Conservation (phyloP, 2,329 filamentous ascomycete genomes). For the Aspergillus candidus region DNA sequence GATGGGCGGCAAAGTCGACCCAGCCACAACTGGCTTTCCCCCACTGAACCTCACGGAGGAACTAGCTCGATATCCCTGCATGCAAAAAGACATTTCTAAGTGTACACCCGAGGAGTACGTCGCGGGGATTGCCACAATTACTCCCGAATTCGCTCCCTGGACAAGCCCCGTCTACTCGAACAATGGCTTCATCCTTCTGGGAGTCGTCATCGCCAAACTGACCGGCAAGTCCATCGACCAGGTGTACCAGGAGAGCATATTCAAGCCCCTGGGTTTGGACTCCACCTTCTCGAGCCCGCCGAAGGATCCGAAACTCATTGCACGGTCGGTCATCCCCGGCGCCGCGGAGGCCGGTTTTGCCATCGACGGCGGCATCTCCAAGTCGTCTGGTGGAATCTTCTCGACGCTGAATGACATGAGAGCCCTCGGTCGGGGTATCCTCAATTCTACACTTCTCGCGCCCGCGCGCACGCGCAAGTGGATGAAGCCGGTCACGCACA, state of each 20-base stretch:
- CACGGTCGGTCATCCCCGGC: constrained; percentile 16
- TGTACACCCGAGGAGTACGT: constrained; percentile 25
- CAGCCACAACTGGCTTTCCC: constrained; percentile 23
- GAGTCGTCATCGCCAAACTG: constrained; percentile 41
- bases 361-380: constrained; percentile 9
- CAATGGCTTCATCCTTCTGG: constrained; percentile 35
- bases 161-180: constrained; percentile 48
- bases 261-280: constrained; percentile 40
- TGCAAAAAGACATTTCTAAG: not conserved
- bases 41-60: constrained; percentile 16
- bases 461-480: constrained; percentile 32
- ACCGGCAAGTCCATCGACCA: constrained; percentile 38
- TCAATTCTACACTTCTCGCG: constrained; percentile 33
- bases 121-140: constrained; percentile 22
- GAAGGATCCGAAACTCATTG: constrained; percentile 3
- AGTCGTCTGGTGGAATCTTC: constrained; percentile 15
- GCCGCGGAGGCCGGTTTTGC: not conserved
- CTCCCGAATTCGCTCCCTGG: constrained; percentile 41
- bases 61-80: not conserved
- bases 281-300: constrained; percentile 35
- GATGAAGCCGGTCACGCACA: constrained; percentile 39
- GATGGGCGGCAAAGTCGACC: not conserved
- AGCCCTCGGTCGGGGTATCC: constrained; percentile 26
- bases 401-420: constrained; percentile 35
- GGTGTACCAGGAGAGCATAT: constrained; percentile 37